Percentiles rank a stretch among this genome's conserved stretches.
Evolutionary conservation across 2,329 filamentous ascomycete genomes (phyloP).

Genomic region (Paecilomyces niveus): DNA sequence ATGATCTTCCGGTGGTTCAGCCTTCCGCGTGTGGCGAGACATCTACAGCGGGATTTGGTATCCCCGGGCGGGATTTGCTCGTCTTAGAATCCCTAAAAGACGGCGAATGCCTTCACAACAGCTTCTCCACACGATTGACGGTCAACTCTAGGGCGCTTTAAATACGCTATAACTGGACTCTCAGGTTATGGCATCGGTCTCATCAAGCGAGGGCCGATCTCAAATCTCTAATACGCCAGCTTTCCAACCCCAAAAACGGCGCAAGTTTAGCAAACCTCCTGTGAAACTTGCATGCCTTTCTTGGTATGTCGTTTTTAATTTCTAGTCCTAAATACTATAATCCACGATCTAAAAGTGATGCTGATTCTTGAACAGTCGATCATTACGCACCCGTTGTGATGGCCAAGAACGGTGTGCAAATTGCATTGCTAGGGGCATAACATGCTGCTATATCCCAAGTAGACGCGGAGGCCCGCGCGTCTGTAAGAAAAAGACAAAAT

Average conservation of each 20-base stretch:
- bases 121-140: neutral
- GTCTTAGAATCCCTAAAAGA: neutral
- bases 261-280: conserved; percentile 27
- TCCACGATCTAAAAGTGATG: neutral
- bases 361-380: conserved; percentile 27
- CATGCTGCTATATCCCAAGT: conserved; percentile 20
- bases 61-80: neutral
- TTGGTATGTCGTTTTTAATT: conserved; percentile 35
- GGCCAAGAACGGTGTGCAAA: conserved; percentile 37
- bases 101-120: neutral
- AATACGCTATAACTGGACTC: neutral
- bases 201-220: neutral
- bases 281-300: conserved; percentile 47
- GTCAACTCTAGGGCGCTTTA: neutral
- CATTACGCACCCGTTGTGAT: conserved; percentile 43
- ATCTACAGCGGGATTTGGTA: neutral
- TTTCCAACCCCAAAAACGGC: neutral
- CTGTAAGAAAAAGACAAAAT: neutral
- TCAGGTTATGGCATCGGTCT: neutral
- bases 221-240: neutral
- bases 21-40: neutral
- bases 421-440: conserved; percentile 20
- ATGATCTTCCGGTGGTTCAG: neutral
- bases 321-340: neutral
- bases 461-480: conserved; percentile 15